phyloP scores from a whole-genome alignment of 768 basidiomycete species.

The Boletus reticulatus region DNA sequence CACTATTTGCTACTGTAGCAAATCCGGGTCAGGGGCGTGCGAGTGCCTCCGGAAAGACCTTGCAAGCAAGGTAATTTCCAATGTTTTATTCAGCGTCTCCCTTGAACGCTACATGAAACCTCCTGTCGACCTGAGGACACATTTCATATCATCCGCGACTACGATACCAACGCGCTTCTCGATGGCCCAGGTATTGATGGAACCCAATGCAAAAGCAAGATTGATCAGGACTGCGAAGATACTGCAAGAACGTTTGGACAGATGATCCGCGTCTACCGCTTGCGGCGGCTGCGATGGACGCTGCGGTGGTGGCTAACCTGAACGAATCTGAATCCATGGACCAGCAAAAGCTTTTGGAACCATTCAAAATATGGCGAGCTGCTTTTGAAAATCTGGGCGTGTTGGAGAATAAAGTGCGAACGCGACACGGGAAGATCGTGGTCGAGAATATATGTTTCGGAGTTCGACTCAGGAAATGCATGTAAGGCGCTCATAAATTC shows the following conservation, averaged over 20 bases:
- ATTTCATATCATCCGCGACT: constrained; percentile 15
- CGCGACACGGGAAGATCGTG: constrained; percentile 2
- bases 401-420: constrained; percentile 11
- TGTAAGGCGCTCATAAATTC: constrained; percentile 1
- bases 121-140: constrained; percentile 16
- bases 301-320: background rate
- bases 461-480: constrained; percentile 1
- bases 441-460: constrained; percentile 7
- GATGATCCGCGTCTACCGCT: constrained; percentile 16
- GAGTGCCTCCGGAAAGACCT: too few species aligned
- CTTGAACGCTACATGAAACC: constrained; percentile 20
- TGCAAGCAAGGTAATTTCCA: too few species aligned
- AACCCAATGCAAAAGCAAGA: constrained; percentile 6
- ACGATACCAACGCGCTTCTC: constrained; percentile 18
- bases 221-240: constrained; percentile 11
- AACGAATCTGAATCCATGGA: background rate
- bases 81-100: constrained; percentile 3
- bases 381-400: constrained; percentile 14
- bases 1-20: too few species aligned
- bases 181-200: constrained; percentile 8
- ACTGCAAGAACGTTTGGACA: constrained; percentile 12
- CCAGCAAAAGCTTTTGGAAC: background rate
- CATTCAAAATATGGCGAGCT: background rate
- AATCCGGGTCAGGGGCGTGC: too few species aligned
- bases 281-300: background rate